Evolutionary conservation across 1,139 yeast genomes (phyloP), one percentile per base, ranked within the genome.

Genomic region (Geotrichum fermentans): DNA sequence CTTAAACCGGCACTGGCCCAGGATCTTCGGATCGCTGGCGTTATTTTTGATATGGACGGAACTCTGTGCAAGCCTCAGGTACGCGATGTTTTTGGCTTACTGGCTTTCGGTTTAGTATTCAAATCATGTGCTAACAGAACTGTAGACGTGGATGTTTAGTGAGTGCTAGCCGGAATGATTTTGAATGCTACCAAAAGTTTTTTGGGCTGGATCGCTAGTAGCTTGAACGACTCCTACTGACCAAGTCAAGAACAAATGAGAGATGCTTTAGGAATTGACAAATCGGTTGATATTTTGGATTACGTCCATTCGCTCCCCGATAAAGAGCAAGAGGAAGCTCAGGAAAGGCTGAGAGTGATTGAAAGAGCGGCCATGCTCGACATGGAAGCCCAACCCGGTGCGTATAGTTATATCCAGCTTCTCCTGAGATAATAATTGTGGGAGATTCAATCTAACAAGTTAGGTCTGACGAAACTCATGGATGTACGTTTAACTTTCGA

Each of bases 21-120:
- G 14, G 77, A 73, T 41, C 52, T 65, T 4, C 58, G 61, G 1
- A 63, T 79, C 37, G 68, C 67, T 43, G 84, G 83, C 0, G 61
- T 81, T 4, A 69, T 81, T 1, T 81, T 81, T 58, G 87, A 81
- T 56, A 80, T 81, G 87, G 87, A 81, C 57, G 87, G 87, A 4
- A 81, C 86, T 0, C 59, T 81, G 45, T 78, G 83, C 55, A 66
- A 75, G 22, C 85, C 87, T 1, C 84, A 79, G 61, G 71, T 67
- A 50, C n/a, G 67, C 50, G 13, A 7, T 11, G 14, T 10, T 28
- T 33, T 11, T 20, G 17, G 4, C 28, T 35, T 18, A 1, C 8
- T 21, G 7, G 13, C 14, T 7, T 3, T 35, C 14, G 20, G 10
- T 21, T 38, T 13, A n/a, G 8, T 11, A 18, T 26, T 22, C 14